Conservation (phyloP, 345 rosid genomes). For the Acer yangbiense region DNA sequence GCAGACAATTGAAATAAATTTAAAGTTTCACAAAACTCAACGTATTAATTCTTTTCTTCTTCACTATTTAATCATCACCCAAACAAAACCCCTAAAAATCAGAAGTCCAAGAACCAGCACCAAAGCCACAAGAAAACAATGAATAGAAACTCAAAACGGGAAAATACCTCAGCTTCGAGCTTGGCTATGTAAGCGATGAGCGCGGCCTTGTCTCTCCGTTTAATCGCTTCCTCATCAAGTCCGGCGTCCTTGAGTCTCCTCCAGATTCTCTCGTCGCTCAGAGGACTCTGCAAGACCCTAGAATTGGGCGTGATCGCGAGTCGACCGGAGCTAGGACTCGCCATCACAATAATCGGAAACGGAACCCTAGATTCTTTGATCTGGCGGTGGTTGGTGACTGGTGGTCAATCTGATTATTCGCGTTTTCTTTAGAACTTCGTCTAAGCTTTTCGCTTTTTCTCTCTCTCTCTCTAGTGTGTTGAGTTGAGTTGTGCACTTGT, state of each 20-base stretch:
- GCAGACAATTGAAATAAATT: background rate
- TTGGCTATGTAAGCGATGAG: constrained; percentile 84
- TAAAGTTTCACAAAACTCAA: background rate
- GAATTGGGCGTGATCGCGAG: constrained; percentile 54
- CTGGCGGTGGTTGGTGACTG: background rate
- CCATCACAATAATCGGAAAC: constrained; percentile 43
- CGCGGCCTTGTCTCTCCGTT: constrained; percentile 83
- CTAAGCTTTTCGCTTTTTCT: constrained; percentile 5
- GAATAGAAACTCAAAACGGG: background rate
- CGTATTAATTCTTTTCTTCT: background rate
- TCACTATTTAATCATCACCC: background rate
- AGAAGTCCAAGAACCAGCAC: background rate
- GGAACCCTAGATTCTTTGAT: constrained; percentile 14
- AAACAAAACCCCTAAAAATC: background rate
- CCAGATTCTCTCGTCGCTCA: constrained; percentile 69
- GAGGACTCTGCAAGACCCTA: constrained; percentile 66
- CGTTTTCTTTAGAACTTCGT: background rate
- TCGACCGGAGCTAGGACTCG: constrained; percentile 55
- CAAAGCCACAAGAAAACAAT: background rate
- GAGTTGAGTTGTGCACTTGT: background rate
- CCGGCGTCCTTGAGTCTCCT: constrained; percentile 87
- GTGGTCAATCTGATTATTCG: background rate
- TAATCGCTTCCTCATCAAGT: constrained; percentile 82
- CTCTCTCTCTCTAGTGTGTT: constrained; percentile 1
- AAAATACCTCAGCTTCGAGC: constrained; percentile 83